A percentile compares a stretch with the other conserved stretches of the same genome.
Evolutionary conservation across 2,329 filamentous ascomycete species (phyloP).

Genomic region (Pyricularia sp.): DNA sequence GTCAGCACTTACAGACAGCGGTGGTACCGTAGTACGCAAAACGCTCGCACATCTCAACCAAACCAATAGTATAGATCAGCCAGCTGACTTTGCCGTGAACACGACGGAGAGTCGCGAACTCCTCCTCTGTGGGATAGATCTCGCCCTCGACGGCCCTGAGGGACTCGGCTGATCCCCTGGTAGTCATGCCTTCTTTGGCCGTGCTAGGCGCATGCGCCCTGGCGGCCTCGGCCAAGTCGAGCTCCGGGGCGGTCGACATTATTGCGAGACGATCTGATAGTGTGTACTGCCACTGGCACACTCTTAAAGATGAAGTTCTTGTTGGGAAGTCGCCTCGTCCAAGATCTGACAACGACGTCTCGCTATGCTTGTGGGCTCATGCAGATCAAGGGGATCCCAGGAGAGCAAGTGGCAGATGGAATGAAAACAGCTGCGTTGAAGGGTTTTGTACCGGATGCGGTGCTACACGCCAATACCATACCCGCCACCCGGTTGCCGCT

Average conservation of each 20-base stretch:
- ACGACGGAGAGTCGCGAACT: slow-evolving; percentile 49
- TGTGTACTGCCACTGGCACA: neutral
- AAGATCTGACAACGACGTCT: neutral
- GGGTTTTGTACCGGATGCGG: neutral
- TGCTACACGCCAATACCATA: neutral
- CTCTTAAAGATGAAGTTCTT: neutral
- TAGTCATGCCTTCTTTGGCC: neutral
- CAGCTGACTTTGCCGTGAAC: slow-evolving; percentile 56
- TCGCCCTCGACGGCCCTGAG: slow-evolving; percentile 1
- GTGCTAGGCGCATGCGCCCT: neutral
- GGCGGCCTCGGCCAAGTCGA: slow-evolving; percentile 5
- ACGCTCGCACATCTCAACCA: slow-evolving; percentile 67
- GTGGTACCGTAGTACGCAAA: slow-evolving; percentile 70
- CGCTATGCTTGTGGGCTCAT: neutral
- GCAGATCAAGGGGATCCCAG: neutral
- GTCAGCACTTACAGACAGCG: slow-evolving; percentile 29
- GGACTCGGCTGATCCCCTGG: neutral
- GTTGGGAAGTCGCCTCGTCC: neutral
- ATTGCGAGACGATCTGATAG: neutral
- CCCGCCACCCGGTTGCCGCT: neutral
- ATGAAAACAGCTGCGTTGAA: neutral
- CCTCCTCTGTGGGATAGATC: slow-evolving; percentile 46
- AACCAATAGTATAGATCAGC: slow-evolving; percentile 59
- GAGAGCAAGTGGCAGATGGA: neutral
- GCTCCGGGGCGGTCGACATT: slow-evolving; percentile 4